Evolutionary conservation across 225 moss, liverwort and hornwort genomes (phyloP).

Genomic region (Marchantia polymorpha): DNA sequence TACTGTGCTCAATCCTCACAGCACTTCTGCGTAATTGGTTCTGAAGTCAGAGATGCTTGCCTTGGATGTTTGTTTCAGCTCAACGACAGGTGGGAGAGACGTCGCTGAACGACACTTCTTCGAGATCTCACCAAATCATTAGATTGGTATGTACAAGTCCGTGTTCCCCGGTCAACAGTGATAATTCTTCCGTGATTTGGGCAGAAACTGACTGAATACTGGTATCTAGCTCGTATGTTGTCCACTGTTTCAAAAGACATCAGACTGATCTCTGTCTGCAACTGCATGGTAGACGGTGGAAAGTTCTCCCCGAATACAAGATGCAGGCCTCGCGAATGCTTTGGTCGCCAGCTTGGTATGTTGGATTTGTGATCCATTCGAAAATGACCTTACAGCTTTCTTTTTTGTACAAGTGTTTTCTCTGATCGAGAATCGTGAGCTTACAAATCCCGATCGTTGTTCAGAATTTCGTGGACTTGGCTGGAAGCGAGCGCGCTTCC

Average conservation of each 20-base stretch:
- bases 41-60: neutral
- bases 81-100: slow-evolving; percentile 99
- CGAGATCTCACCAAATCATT: slow-evolving; percentile 95
- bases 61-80: slow-evolving; percentile 39
- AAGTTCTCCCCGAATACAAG: slow-evolving; percentile 66
- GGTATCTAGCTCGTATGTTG: too few species aligned
- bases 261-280: neutral
- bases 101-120: slow-evolving; percentile 84
- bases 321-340: slow-evolving; percentile 62
- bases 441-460: neutral
- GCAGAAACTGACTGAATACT: too few species aligned
- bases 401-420: too few species aligned
- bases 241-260: neutral
- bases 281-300: slow-evolving; percentile 65
- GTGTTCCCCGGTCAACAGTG: too few species aligned
- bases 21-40: neutral
- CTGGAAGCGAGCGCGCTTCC: slow-evolving; percentile 95
- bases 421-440: neutral
- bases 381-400: neutral
- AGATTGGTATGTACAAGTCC: slow-evolving; percentile 52
- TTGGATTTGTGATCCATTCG: neutral
- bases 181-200: too few species aligned
- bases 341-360: slow-evolving; percentile 84
- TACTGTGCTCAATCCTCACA: neutral
- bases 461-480: slow-evolving; percentile 98